A percentile compares a stretch with the other conserved stretches of the same genome.
Conservation (phyloP, 225 moss, liverwort and hornwort genomes). For the Pseudoscleropodium purum region DNA sequence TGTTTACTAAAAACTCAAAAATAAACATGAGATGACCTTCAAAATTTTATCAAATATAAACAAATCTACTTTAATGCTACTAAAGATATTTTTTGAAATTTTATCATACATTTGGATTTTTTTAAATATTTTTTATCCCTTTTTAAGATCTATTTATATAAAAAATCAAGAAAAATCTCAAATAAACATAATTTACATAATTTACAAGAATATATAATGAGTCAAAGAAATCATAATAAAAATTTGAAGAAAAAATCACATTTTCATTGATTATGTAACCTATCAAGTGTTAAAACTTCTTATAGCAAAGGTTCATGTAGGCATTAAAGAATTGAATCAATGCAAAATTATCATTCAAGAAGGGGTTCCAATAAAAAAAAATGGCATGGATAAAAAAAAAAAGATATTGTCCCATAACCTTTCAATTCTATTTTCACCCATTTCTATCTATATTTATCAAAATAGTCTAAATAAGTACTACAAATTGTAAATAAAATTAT, state of each 20-base stretch:
- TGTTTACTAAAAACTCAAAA: background rate
- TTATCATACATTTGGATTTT: background rate
- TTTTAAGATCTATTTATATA: background rate
- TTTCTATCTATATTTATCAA: background rate
- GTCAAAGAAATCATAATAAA: rapidly evolving
- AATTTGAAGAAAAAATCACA: too few species aligned
- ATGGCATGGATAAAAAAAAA: background rate
- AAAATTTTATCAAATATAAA: background rate
- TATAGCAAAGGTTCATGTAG: background rate
- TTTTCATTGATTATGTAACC: background rate
- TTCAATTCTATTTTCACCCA: background rate
- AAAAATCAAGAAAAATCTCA: background rate
- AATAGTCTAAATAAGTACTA: background rate
- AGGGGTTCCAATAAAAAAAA: background rate
- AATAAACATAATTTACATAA: background rate
- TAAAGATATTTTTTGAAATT: rapidly evolving
- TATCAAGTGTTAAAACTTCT: background rate
- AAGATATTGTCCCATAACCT: background rate
- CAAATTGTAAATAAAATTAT: background rate
- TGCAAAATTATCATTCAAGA: background rate
- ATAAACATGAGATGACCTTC: rapidly evolving
- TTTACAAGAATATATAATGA: background rate
- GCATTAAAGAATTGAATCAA: background rate
- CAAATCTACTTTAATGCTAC: background rate
- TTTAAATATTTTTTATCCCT: background rate